phyloP scores from a whole-genome alignment of 371 early-diverging fungal species.

The Umbelopsis sp. region DNA sequence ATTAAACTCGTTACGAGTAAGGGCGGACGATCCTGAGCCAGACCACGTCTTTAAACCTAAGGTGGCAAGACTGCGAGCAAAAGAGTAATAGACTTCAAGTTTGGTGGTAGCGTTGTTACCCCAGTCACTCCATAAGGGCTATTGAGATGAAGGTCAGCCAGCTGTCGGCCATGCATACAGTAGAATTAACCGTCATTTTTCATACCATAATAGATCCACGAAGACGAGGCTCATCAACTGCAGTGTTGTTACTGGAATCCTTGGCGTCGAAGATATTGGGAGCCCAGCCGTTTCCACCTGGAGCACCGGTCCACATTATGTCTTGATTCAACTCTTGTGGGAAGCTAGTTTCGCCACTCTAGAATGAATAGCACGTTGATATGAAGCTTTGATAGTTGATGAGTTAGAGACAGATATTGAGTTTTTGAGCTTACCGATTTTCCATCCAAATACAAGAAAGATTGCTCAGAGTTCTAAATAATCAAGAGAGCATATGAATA shows the following conservation, averaged over 20 bases:
- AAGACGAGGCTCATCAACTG: constrained; percentile 11
- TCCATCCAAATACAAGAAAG: constrained; percentile 15
- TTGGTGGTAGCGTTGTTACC: constrained; percentile 20
- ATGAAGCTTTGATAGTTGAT: too few species aligned
- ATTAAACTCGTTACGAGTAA: constrained; percentile 8
- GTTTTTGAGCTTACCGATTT: constrained; percentile 9
- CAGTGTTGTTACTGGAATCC: constrained; percentile 17
- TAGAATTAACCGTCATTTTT: neutral
- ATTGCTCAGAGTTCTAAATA: constrained; percentile 16
- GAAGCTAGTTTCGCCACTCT: constrained; percentile 12
- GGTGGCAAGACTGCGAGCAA: constrained; percentile 17
- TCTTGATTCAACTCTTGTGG: constrained; percentile 18
- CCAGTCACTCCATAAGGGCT: constrained; percentile 19
- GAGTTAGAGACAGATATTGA: neutral
- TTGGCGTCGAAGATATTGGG: constrained; percentile 13
- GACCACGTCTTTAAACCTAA: constrained; percentile 18
- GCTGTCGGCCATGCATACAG: too few species aligned
- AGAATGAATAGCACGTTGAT: neutral
- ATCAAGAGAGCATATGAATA: too few species aligned
- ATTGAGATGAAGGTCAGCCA: too few species aligned
- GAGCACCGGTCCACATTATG: constrained; percentile 18
- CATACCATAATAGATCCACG: constrained; percentile 18
- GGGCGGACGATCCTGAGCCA: constrained; percentile 2
- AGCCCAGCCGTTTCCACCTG: constrained; percentile 16
- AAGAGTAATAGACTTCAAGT: constrained; percentile 17